Evolutionary conservation across 306 rosid species (phyloP), one percentile per base, ranked within the genome.

Genomic region (Cicer chorassanicum): DNA sequence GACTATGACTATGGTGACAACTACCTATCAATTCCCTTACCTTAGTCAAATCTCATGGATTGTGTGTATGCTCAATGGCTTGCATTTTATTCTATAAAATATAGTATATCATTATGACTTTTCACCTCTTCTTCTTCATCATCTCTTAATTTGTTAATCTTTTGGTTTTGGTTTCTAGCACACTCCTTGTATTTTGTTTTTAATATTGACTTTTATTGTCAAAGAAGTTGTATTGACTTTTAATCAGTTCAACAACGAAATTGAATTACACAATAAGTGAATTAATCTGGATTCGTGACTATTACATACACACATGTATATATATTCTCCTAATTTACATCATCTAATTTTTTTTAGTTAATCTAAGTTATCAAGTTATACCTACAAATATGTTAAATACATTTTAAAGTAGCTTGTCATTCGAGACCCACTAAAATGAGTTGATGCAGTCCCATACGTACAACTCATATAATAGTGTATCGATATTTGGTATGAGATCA

Each of bases 11-110:
- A 80, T 62, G 72, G 38, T 64, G 61, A 44, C 5, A 1, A 13
- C 44, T 2, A 14, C 53, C 63, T 40, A 8, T 72, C 61, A 16
- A 54, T 65, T 72, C 45, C 8, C 53, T 40, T 49, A 7, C 6
- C 55, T 18, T 60, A 62, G 81, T 81, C 84, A 81, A 75, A 75
- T 70, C 78, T 81, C 21, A 75, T 71, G 69, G 78, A 81, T 76
- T 62, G 61, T 81, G 67, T 76, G 70, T 75, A 43, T 81, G 70
- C 84, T 75, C 49, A 45, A 76, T 81, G 78, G 68, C 39, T 69
- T 24, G 41, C 84, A 68, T 54, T 68, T 49, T 38, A 48, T 60
- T 59, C 38, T 6, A 38, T 73, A 4, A 41, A 41, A 68, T 38
- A 48, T 49, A 29, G 36, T 29, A 9, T 44, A 29, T 60, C 45